These are phyloP conservation scores for Fusarium sp. DNA, from an alignment of 2,329 filamentous ascomycete genomes.

Conservation along the genomic window DNA sequence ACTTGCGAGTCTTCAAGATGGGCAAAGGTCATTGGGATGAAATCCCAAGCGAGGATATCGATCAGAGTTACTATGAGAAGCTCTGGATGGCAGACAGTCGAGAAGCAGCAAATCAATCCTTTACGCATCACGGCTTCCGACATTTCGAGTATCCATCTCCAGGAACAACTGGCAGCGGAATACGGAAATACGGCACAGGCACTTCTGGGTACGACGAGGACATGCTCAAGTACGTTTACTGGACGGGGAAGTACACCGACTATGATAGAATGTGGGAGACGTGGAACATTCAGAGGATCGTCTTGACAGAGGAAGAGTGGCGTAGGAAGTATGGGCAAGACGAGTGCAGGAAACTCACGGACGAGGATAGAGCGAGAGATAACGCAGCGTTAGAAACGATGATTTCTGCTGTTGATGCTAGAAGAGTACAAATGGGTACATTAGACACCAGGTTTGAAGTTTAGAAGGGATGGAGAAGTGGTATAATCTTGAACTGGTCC, in stretches of 20 bases:
- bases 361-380: not conserved
- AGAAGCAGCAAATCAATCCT: not conserved
- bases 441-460: no score
- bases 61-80: not conserved
- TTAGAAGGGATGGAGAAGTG: not conserved
- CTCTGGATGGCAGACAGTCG: not conserved
- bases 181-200: not conserved
- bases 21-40: conserved; percentile 1
- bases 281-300: not conserved
- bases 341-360: not conserved
- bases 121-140: not conserved
- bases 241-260: not conserved
- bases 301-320: not conserved
- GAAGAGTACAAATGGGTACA: not conserved
- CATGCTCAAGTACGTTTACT: not conserved
- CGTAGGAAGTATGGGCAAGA: not conserved
- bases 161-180: not conserved
- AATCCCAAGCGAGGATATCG: not conserved
- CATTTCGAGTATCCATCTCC: conserved; percentile 9
- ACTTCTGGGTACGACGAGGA: not conserved
- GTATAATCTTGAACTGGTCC: not conserved
- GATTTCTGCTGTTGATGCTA: not conserved
- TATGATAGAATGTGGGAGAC: not conserved
- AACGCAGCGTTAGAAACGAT: not conserved
- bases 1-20: conserved; percentile 4